Evolutionary conservation across 1,284 basidiomycete species (phyloP), one percentile per base, ranked within the genome.

Genomic region (Apiotrichum veenhuisii): DNA sequence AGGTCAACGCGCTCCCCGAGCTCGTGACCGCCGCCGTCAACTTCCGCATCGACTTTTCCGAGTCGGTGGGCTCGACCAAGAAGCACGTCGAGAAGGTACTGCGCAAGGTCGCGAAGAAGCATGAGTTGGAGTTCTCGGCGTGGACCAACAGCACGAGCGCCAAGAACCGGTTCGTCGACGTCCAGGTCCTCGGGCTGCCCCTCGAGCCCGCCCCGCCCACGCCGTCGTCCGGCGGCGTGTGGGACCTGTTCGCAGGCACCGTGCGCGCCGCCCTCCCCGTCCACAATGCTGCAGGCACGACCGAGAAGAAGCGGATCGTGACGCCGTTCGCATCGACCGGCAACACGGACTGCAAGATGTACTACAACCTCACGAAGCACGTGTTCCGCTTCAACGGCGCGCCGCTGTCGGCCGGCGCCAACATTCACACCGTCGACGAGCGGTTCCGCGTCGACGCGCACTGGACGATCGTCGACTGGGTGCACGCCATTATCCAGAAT

Each of bases 351-450:
- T 49, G 48, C 34, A 49, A 49, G 62, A 71, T 72, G 69, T 76
- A 73, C 62, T 76, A 77, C 64, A 71, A 73, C 55, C 66, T 78
- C 38, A 71, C 70, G 25, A 67, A 65, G 59, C 65, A 74, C 59
- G 65, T 77, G 34, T 77, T 68, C 56, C 68, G 75, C 26, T 77
- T 73, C 67, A 67, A 66, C 58, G 71, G 67, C 30, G 57, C 58
- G 3, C 55, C 67, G 1, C 46, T 54, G 5, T 45, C 37, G 2
- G 40, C 54, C 33, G 40, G 50, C 22, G 50, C 33, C 27, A 58
- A 58, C 46, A 67, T 64, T n/a, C 74, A 77, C 59, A 77, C 75
- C 12, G 75, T 77, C 52, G 66, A 77, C 54, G 76, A 77, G 57
- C 64, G 62, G 18, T 61, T 64, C 9, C 55, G 58, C 18, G 69